Evolutionary conservation across 257 asterid species (phyloP).

Genomic region (Hygrophila difformis): DNA sequence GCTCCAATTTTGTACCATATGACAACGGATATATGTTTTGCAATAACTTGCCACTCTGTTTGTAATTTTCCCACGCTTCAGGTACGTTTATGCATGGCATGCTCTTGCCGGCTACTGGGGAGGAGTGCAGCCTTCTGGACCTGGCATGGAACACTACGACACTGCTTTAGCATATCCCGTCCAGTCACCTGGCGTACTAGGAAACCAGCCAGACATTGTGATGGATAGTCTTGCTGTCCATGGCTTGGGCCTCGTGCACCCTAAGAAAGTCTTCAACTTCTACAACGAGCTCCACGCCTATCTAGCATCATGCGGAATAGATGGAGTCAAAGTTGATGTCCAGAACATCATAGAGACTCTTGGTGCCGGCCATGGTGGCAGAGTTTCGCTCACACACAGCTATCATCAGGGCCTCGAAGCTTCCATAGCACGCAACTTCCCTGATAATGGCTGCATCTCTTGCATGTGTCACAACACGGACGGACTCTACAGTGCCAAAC

Average conservation of each 20-base stretch:
- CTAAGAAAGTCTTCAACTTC: constrained; percentile 80
- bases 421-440: constrained; percentile 68
- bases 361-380: constrained; percentile 96
- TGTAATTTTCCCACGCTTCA: constrained; percentile 16
- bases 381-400: constrained; percentile 88
- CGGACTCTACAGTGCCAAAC: constrained; percentile 72
- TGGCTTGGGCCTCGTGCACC: constrained; percentile 88
- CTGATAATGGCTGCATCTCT: constrained; percentile 82
- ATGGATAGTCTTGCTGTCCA: constrained; percentile 93
- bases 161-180: constrained; percentile 79
- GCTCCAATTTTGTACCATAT: not conserved
- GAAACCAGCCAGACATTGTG: constrained; percentile 95
- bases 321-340: constrained; percentile 97
- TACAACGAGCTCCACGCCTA: constrained; percentile 92
- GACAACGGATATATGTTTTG: not conserved
- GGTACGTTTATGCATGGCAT: constrained; percentile 84
- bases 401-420: constrained; percentile 91
- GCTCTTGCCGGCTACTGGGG: constrained; percentile 99
- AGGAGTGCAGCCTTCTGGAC: constrained; percentile 84
- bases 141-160: constrained; percentile 86
- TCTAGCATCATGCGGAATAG: constrained; percentile 86
- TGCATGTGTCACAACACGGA: constrained; percentile 98
- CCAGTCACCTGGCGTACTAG: constrained; percentile 83
- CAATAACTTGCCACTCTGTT: not conserved
- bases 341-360: constrained; percentile 96